phyloP scores from a whole-genome alignment of 192 early-diverging fungal genomes.

The Coemansia sp. region DNA sequence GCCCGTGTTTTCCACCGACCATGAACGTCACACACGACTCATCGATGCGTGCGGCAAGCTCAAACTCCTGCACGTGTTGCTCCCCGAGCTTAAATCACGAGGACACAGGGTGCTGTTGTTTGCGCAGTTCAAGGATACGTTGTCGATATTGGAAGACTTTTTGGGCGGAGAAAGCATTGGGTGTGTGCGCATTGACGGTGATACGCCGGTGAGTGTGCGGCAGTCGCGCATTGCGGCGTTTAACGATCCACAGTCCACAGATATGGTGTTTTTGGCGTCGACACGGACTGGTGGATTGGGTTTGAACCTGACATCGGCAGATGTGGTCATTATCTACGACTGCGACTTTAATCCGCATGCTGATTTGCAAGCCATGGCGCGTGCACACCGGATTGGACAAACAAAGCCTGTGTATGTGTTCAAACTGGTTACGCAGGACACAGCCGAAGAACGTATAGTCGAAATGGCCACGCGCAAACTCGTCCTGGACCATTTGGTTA shows the following conservation, averaged over 20 bases:
- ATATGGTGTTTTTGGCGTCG: constrained; percentile 89
- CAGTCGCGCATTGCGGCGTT: constrained; percentile 90
- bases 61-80: constrained; percentile 85
- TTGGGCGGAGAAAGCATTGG: constrained; percentile 68
- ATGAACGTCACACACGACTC: constrained; percentile 76
- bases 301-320: constrained; percentile 90
- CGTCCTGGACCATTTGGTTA: constrained; percentile 94
- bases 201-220: constrained; percentile 69
- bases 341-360: constrained; percentile 92
- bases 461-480: constrained; percentile 95
- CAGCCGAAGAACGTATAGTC: constrained; percentile 95
- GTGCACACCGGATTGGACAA: constrained; percentile 96
- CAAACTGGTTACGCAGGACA: constrained; percentile 89
- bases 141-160: constrained; percentile 91
- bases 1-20: constrained; percentile 47
- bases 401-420: constrained; percentile 93
- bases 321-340: constrained; percentile 95
- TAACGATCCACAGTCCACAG: constrained; percentile 81
- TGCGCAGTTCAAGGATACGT: constrained; percentile 91
- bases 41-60: constrained; percentile 92
- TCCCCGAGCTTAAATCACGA: constrained; percentile 78
- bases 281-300: constrained; percentile 95
- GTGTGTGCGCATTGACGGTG: constrained; percentile 88
- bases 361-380: constrained; percentile 93
- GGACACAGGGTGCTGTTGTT: constrained; percentile 95